Evolutionary conservation across 805 yeast species (phyloP), one percentile per base, ranked within the genome.

Genomic region (Ogataea allantospora): DNA sequence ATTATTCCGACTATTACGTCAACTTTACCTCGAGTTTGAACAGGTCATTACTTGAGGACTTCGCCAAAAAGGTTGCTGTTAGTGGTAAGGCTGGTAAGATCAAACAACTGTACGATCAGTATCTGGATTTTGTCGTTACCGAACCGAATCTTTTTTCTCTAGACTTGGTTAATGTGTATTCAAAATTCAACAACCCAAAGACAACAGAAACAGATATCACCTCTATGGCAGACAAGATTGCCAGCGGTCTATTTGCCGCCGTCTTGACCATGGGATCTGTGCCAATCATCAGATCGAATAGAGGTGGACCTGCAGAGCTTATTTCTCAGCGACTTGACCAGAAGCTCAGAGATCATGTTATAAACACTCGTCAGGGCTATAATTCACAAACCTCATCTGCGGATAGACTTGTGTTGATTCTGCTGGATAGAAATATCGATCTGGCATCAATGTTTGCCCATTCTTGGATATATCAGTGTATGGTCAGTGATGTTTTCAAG

Each of bases 391-490:
- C 44, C 9, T 27, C 36, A 7, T 24, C 42, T 42, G 27, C 34
- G 13, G 82, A 80, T 40, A 70, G 95, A 44, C 77, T 83, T 3
- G 96, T 91, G 9, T 68, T 93, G 51, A 72, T 95, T 21, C 62
- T 93, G 27, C 64, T 93, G 30, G 99, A 93, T 63, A 74, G 99
- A 61, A 86, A 83, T 57, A 71, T 93, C 42, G 98, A 93, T 63
- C 70, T 93, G 44, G 82, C 93, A 2, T 83, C 95, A 11, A 91
- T 93, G 97, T 81, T 93, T 62, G 77, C 91, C 1, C 99, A 93
- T 64, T 87, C 97, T 9, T 91, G 98, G 97, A 89, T 95, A 33
- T 93, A 93, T 60, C 96, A 91, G 66, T 88, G 96, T 54, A 80
- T 93, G 77, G 93, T 93, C 13, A 85, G 89, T 54, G 99, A 93